A percentile compares a stretch with the other conserved stretches of the same genome.
These are phyloP conservation scores for Russula brevipes DNA, from an alignment of 768 basidiomycete genomes.

Conservation along the genomic window DNA sequence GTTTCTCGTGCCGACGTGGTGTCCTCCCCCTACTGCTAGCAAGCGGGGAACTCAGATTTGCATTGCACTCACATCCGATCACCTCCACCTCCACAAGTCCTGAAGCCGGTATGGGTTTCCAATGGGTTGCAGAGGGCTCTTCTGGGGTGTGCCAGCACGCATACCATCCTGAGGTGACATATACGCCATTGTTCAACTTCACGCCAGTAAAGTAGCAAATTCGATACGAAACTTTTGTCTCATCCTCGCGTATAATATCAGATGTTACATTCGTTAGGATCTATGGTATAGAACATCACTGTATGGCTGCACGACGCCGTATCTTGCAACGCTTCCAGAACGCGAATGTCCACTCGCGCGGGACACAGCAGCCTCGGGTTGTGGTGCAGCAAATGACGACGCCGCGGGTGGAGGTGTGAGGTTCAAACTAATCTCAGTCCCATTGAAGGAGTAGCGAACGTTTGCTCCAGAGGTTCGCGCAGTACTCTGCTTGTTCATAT, in stretches of 20 bases:
- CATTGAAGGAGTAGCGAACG: constrained; percentile 71
- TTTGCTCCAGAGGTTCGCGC: constrained; percentile 39
- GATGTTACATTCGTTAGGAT: no score
- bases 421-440: constrained; percentile 58
- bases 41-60: no score
- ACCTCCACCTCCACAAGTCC: no score
- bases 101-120: no score
- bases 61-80: no score
- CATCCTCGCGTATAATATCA: no score
- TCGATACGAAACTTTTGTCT: no score
- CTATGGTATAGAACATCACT: no score
- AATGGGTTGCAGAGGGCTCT: constrained; percentile 2
- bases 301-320: no score
- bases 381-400: constrained; percentile 37
- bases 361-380: constrained; percentile 38
- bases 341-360: constrained; percentile 64
- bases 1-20: no score
- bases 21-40: no score
- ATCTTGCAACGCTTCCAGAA: constrained; percentile 58
- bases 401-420: constrained; percentile 53
- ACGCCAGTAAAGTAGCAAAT: no score
- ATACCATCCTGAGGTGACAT: neutral
- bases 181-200: constrained; percentile 6
- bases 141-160: constrained; percentile 1
- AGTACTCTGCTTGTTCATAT: constrained; percentile 35